Percentiles rank a stretch among this genome's conserved stretches.
Evolutionary conservation across 768 basidiomycete species (phyloP).

Genomic region (Podaxis sp.): DNA sequence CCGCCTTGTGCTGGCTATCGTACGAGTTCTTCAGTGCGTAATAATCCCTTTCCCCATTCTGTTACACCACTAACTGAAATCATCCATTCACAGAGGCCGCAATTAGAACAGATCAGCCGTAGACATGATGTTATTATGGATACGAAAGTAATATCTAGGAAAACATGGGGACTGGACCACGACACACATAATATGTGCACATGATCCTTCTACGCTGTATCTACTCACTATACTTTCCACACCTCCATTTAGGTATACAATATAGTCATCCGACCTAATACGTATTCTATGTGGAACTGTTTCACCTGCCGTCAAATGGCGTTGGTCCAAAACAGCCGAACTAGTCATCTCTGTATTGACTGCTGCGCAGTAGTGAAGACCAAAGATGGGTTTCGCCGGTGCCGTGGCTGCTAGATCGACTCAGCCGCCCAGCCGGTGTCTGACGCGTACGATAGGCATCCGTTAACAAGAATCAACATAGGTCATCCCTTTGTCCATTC

Average conservation of each 20-base stretch:
- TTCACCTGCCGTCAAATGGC: background rate
- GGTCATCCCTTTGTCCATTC: no score
- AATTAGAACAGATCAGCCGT: constrained; percentile 48
- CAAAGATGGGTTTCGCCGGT: no score
- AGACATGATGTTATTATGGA: constrained; percentile 12
- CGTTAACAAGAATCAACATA: no score
- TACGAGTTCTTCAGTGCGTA: constrained; percentile 98
- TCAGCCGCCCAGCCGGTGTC: no score
- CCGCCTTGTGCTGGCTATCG: constrained; percentile 95
- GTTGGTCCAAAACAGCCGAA: background rate
- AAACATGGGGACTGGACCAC: background rate
- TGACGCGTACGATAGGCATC: no score
- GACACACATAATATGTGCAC: constrained; percentile 9
- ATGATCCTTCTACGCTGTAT: background rate
- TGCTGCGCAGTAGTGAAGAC: no score
- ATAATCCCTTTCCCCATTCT: constrained; percentile 2
- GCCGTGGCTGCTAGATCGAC: no score
- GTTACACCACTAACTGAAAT: constrained; percentile 15
- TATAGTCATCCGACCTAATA: constrained; percentile 9
- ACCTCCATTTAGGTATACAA: constrained; percentile 1
- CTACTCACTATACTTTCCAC: background rate
- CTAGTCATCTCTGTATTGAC: no score
- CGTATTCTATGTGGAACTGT: background rate
- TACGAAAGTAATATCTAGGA: constrained; percentile 1
- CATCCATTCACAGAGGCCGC: constrained; percentile 49